Base-by-base conservation (phyloP, 2,329 filamentous ascomycete genomes). In the Ophidiomyces ophidiicola region DNA sequence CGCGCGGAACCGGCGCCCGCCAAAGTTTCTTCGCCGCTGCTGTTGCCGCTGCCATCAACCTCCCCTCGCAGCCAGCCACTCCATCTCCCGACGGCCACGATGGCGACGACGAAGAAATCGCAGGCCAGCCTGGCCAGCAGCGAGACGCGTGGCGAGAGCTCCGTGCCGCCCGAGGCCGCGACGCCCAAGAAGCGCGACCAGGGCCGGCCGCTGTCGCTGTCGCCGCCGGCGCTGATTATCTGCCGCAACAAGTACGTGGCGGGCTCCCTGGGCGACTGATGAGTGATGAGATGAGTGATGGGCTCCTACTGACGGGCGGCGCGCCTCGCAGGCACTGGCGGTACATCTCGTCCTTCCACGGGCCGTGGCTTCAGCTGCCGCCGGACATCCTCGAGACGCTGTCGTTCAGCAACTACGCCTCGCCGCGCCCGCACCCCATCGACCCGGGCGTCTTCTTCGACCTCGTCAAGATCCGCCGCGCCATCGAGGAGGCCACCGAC, bases 391-490 rank as follows among this genome's bases (percentile, higher is more conserved):
- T 92, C 60, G 80, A 87, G 57, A 76, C 73, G 35, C 72, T 90
- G 36, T 82, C 82, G 39, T 76, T 84, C 62, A 77, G 76, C 57
- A 90, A 88, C 62, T 87, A 80, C 64, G 78, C 80, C 47, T 77
- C 80, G 48, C 79, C 80, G 11, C 74, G 78, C 19, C 84, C 84
- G 6, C 79, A 74, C 42, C 78, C 82, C 33, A 77, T 90, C 54
- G 81, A 90, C 57, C 79, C 82, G 7, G 79, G 79, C 45, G 75
- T 85, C 46, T 81, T 90, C 63, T 90, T 82, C 62, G 84, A 92
- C 59, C 64, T 90, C 32, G 71, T 86, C 58, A 88, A 87, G 64
- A 84, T 92, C 55, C 75, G 83, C 45, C 73, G 76, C 34, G 72
- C 82, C 23, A 79, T 90, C 39, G 84, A 90, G 48, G 82, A 87